Evolutionary conservation across 441 rosid species (phyloP).

Genomic region (Kokia cookei): DNA sequence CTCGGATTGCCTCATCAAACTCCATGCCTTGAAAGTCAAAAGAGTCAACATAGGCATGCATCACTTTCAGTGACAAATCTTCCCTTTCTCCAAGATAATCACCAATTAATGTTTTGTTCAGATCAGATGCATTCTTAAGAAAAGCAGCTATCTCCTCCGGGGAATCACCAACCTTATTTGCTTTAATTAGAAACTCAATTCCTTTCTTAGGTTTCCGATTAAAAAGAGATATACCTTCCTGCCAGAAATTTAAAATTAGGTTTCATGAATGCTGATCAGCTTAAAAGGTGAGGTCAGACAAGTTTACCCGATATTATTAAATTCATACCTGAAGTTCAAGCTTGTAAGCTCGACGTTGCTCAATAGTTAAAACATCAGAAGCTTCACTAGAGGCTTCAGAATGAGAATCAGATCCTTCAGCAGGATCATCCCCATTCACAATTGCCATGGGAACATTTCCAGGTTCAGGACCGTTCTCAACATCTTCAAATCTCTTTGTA

Average conservation of each 20-base stretch:
- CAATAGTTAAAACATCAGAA: conserved; percentile 82
- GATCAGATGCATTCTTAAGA: conserved; percentile 77
- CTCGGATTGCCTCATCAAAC: conserved; percentile 96
- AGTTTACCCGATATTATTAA: not conserved
- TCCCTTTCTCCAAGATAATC: conserved; percentile 99
- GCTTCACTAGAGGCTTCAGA: conserved; percentile 82
- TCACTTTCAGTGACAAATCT: conserved; percentile 82
- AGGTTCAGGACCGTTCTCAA: conserved; percentile 52
- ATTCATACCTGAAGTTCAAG: conserved; percentile 91
- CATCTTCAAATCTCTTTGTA: conserved; percentile 51
- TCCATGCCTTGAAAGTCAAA: conserved; percentile 88
- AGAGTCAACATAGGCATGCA: conserved; percentile 98
- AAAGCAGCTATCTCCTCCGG: conserved; percentile 95
- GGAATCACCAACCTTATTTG: conserved; percentile 89
- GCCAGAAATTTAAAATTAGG: conserved; percentile 54
- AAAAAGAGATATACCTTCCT: conserved; percentile 99
- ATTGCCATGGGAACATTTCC: conserved; percentile 57
- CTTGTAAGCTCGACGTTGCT: conserved; percentile 99
- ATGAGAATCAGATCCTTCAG: conserved; percentile 75
- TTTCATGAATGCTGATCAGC: conserved; percentile 15
- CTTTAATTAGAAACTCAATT: conserved; percentile 92
- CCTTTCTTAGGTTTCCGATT: conserved; percentile 95
- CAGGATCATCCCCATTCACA: conserved; percentile 73
- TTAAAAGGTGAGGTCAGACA: conserved; percentile 7
- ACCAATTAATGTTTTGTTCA: conserved; percentile 88